phyloP scores from a whole-genome alignment of 495 filamentous ascomycete species.

The Patellaria atrata region DNA sequence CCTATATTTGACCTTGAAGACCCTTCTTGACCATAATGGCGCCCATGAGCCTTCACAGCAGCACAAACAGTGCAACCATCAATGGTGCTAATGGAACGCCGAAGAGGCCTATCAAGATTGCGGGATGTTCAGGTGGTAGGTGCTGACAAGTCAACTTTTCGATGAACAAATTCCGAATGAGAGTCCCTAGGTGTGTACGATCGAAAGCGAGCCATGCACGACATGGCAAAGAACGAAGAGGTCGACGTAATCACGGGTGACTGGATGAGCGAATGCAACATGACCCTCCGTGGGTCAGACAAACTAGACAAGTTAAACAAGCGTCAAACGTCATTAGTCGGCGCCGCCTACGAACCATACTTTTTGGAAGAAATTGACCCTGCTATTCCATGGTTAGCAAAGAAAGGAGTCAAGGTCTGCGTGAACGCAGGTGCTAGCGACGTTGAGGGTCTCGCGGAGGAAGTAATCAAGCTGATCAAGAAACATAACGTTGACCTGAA shows the following conservation, averaged over 20 bases:
- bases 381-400: slow-evolving; percentile 11
- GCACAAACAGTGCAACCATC: no score
- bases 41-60: no score
- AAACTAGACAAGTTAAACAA: slow-evolving; percentile 9
- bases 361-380: slow-evolving; percentile 14
- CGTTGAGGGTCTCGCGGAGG: slow-evolving; percentile 8
- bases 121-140: slow-evolving; percentile 13
- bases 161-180: background rate
- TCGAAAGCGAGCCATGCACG: slow-evolving; percentile 12
- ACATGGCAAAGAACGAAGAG: slow-evolving; percentile 12
- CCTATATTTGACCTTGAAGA: slow-evolving; percentile 2
- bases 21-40: background rate
- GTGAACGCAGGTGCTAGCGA: slow-evolving; percentile 15
- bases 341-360: slow-evolving; percentile 12
- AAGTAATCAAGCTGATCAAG: slow-evolving; percentile 9
- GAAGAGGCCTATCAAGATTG: slow-evolving; percentile 13
- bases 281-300: slow-evolving; percentile 12
- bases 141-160: background rate
- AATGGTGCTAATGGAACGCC: slow-evolving; percentile 5
- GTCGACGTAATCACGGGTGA: slow-evolving; percentile 18
- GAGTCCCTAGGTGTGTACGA: slow-evolving; percentile 10
- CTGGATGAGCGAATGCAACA: slow-evolving; percentile 15
- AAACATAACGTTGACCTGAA: slow-evolving; percentile 14
- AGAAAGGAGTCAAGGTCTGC: slow-evolving; percentile 11
- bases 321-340: slow-evolving; percentile 5